These are phyloP conservation scores for Alternaria triticimaculans DNA, from an alignment of 2,329 filamentous ascomycete species.

Conservation along the genomic window DNA sequence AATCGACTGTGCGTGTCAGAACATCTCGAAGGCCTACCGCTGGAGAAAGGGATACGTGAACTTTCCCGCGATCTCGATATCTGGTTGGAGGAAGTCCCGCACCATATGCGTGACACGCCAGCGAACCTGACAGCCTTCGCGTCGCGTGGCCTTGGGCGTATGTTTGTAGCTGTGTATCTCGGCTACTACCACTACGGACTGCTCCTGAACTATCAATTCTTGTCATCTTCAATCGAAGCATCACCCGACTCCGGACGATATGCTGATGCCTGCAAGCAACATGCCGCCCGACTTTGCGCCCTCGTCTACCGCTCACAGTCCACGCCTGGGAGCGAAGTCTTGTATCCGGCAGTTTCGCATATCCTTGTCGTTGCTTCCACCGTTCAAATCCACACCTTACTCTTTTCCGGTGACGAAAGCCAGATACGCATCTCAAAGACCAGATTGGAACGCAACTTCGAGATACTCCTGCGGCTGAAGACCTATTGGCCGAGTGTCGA, in stretches of 20 bases:
- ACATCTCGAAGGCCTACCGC: conserved; percentile 23
- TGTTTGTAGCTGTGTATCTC: conserved; percentile 32
- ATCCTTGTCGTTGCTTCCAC: conserved; percentile 34
- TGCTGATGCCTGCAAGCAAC: conserved; percentile 31
- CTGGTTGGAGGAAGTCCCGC: conserved; percentile 29
- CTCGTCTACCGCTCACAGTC: conserved; percentile 30
- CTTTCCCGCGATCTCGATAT: conserved; percentile 26
- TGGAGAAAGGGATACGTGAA: conserved; percentile 24
- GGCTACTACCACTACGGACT: conserved; percentile 35
- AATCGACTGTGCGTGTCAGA: conserved; percentile 30
- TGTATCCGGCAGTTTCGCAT: conserved; percentile 33
- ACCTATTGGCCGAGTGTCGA: conserved; percentile 34
- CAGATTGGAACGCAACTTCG: conserved; percentile 33
- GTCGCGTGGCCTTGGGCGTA: conserved; percentile 27
- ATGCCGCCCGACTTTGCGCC: conserved; percentile 29
- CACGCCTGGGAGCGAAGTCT: conserved; percentile 26
- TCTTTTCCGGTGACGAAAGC: conserved; percentile 28
- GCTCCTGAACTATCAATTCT: conserved; percentile 32
- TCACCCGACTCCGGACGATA: conserved; percentile 20
- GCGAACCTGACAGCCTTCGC: conserved; percentile 31
- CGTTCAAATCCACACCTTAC: conserved; percentile 31
- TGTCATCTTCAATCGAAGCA: conserved; percentile 21
- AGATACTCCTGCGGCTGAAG: conserved; percentile 27
- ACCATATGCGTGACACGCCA: conserved; percentile 32
- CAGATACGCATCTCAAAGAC: conserved; percentile 30